Evolutionary conservation across 345 rosid species (phyloP).

Genomic region (Abelmoschus esculentus): DNA sequence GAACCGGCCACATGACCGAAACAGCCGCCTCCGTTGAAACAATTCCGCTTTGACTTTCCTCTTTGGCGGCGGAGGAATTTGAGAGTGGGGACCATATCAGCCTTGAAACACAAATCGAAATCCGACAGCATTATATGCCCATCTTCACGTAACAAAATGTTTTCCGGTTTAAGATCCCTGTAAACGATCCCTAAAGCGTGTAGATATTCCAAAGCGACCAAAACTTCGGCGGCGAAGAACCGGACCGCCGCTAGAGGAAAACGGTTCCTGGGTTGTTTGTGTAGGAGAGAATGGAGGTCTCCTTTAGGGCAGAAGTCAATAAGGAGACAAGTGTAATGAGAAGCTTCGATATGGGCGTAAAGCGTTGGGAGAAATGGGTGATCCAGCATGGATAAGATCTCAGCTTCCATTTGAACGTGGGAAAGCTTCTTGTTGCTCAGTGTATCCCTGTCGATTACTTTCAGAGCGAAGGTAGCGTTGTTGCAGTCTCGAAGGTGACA

Average conservation of each 20-base stretch:
- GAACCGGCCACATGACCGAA: constrained; percentile 14
- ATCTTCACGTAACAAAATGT: constrained; percentile 68
- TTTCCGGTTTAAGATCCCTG: constrained; percentile 88
- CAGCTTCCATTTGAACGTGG: constrained; percentile 56
- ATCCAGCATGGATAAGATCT: constrained; percentile 59
- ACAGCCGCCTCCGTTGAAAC: constrained; percentile 22
- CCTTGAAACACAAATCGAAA: constrained; percentile 63
- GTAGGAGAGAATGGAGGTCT: constrained; percentile 74
- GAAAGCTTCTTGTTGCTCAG: constrained; percentile 52
- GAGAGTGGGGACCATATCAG: constrained; percentile 52
- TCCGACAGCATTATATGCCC: constrained; percentile 89
- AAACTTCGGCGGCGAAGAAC: constrained; percentile 76
- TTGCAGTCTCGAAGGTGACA: constrained; percentile 59
- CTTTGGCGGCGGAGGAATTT: constrained; percentile 13
- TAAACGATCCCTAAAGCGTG: constrained; percentile 80
- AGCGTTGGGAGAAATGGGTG: constrained; percentile 84
- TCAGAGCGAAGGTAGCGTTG: constrained; percentile 47
- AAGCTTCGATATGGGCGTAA: constrained; percentile 60
- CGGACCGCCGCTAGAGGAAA: constrained; percentile 53
- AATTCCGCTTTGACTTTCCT: constrained; percentile 9
- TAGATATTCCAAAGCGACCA: constrained; percentile 74
- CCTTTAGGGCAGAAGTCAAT: constrained; percentile 91
- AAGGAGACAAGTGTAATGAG: constrained; percentile 79
- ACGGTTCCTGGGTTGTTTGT: constrained; percentile 56
- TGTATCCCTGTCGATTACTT: constrained; percentile 52